Evolutionary conservation across 2,329 filamentous ascomycete genomes (phyloP), one percentile per base, ranked within the genome.

Genomic region (Penicillium nordicum): DNA sequence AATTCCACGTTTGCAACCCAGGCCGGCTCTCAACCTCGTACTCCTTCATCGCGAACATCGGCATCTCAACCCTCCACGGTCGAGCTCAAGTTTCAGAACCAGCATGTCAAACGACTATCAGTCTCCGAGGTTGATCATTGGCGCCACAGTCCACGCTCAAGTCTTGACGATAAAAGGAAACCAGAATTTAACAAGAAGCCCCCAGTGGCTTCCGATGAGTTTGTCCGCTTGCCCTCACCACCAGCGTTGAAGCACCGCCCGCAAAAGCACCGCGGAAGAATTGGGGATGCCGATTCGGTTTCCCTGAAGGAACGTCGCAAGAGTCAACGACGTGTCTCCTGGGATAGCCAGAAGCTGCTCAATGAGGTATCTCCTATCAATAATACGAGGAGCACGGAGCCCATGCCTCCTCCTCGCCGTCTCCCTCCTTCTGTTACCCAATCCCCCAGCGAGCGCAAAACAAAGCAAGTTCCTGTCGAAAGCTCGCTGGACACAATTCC

Each of bases 71-170:
- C 70, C n/a, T 53, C 74, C 14, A 67, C 71, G 2, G 63, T 76
- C 41, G 75, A 77, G 57, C 55, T 74, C 47, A 76, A 71, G 38
- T 56, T 75, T 21, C 69, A 70, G 8, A 72, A 70, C 40, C 72
- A 75, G 53, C 70, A 74, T 29, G 65, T 76, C 11, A 76, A 75
- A 55, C 72, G 74, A 36, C 60, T 76, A 27, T 74, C 75, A 8
- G 55, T 76, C 7, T 68, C 69, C 3, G 74, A 76, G 40, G 50
- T 71, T 14, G 75, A 77, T 18, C 66, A 68, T 30, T 68, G 73
- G 65, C 70, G 69, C 32, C 74, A 71, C 50, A 65, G 63, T 32
- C 62, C 71, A 16, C 69, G 72, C 27, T 58, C 64, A 21, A 66
- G 58, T 21, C 34, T 69, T 3, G 74, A 76, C 2, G 71, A 75